These are phyloP conservation scores for Fusarium buharicum DNA, from an alignment of 2,329 filamentous ascomycete genomes.

Conservation along the genomic window DNA sequence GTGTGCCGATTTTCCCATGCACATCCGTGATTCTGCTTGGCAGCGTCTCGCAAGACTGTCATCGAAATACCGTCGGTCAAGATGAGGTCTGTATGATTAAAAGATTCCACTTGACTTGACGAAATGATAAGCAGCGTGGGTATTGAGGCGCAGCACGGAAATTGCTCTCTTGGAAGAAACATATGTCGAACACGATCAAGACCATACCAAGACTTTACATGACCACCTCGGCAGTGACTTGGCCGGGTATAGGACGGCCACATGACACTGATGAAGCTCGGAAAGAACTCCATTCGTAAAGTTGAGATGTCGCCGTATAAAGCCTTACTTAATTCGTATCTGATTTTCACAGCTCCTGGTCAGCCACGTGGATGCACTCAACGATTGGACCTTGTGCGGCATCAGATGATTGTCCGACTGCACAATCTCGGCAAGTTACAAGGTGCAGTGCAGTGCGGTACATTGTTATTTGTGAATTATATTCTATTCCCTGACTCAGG, in stretches of 20 bases:
- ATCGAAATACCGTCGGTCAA: slow-evolving; percentile 17
- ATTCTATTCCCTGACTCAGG: slow-evolving; percentile 23
- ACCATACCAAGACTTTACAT: background rate
- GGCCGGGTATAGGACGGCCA: slow-evolving; percentile 18
- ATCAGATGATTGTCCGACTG: slow-evolving; percentile 4
- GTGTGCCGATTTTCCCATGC: slow-evolving; percentile 41
- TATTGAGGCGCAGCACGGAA: slow-evolving; percentile 2
- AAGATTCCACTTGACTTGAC: slow-evolving; percentile 11
- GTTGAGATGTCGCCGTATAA: slow-evolving; percentile 7
- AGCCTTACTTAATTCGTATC: slow-evolving; percentile 16
- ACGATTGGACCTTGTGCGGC: background rate
- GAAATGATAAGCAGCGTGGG: background rate
- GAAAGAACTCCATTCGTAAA: slow-evolving; percentile 16
- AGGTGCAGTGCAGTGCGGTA: background rate
- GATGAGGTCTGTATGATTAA: slow-evolving; percentile 5
- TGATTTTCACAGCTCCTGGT: slow-evolving; percentile 26
- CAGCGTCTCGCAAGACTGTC: slow-evolving; percentile 24
- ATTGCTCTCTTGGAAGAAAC: slow-evolving; percentile 4
- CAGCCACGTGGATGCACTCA: slow-evolving; percentile 18
- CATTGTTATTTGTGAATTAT: background rate
- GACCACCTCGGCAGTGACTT: slow-evolving; percentile 3
- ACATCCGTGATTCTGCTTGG: slow-evolving; percentile 39
- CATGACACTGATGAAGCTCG: background rate
- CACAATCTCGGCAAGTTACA: background rate
- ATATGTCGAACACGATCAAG: background rate